Conservation (phyloP, 148 eudicot species). For the Spergularia bocconei region DNA sequence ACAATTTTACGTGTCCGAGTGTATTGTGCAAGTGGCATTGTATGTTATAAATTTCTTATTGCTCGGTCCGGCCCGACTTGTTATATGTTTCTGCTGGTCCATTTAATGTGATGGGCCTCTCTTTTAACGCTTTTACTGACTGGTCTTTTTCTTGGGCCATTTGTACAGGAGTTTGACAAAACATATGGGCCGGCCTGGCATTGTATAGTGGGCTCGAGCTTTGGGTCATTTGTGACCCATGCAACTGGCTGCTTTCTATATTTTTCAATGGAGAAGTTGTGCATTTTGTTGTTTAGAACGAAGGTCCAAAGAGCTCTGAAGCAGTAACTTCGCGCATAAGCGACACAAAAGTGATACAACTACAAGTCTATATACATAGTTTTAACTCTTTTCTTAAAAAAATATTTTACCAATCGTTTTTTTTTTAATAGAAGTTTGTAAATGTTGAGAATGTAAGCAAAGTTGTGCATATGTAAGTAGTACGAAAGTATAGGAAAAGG, state of each 20-base stretch:
- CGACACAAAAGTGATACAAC: background rate
- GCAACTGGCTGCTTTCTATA: slow-evolving; percentile 79
- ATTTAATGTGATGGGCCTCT: background rate
- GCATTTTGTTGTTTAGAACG: slow-evolving; percentile 71
- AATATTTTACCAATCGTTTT: too few relatives aligned
- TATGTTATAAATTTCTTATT: too few relatives aligned
- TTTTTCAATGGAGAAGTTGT: slow-evolving; percentile 76
- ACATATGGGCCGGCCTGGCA: slow-evolving; percentile 92
- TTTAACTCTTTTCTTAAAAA: background rate
- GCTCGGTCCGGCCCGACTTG: too few relatives aligned
- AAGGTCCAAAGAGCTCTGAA: slow-evolving; percentile 54
- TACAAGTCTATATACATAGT: slow-evolving; percentile 1
- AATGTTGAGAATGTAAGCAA: slow-evolving; percentile 12
- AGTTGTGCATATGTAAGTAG: slow-evolving; percentile 15
- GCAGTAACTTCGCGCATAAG: slow-evolving; percentile 6
- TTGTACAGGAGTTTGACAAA: slow-evolving; percentile 70
- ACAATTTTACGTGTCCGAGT: too few relatives aligned
- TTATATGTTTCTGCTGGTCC: background rate
- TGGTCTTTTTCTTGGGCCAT: slow-evolving; percentile 1
- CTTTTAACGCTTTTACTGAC: background rate
- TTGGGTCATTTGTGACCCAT: slow-evolving; percentile 89
- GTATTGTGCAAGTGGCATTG: too few relatives aligned
- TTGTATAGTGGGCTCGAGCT: slow-evolving; percentile 88
- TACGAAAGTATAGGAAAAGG: too few relatives aligned
- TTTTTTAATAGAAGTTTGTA: slow-evolving; percentile 12